Evolutionary conservation across 176 grass and related monocot species (phyloP).

Genomic region (Ensete ventricosum): DNA sequence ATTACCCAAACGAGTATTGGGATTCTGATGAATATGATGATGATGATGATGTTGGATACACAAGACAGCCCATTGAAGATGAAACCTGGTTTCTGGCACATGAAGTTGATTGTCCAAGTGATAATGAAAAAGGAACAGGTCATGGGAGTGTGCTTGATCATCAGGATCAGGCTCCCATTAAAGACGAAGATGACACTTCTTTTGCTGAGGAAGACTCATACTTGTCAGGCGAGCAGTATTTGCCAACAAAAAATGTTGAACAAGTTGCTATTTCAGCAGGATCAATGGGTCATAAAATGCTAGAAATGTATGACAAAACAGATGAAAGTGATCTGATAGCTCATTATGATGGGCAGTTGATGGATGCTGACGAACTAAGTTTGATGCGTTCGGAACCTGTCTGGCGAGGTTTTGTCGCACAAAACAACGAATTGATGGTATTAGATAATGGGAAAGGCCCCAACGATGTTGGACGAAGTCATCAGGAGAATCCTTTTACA

Average conservation of each 20-base stretch:
- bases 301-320: neutral
- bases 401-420: slow-evolving; percentile 94
- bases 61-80: slow-evolving; percentile 91
- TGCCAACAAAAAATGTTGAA: slow-evolving; percentile 39
- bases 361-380: slow-evolving; percentile 90
- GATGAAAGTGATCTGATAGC: slow-evolving; percentile 77
- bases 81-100: slow-evolving; percentile 97
- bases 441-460: slow-evolving; percentile 50
- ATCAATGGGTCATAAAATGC: slow-evolving; percentile 33
- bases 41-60: slow-evolving; percentile 95
- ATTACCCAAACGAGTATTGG: slow-evolving; percentile 97
- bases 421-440: slow-evolving; percentile 72
- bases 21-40: slow-evolving; percentile 96
- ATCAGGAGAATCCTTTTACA: neutral
- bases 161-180: slow-evolving; percentile 46
- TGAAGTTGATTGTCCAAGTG: slow-evolving; percentile 96
- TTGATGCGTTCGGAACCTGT: slow-evolving; percentile 94
- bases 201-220: slow-evolving; percentile 95
- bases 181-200: slow-evolving; percentile 75
- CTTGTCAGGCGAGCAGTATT: slow-evolving; percentile 79
- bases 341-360: slow-evolving; percentile 75
- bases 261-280: slow-evolving; percentile 34
- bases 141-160: slow-evolving; percentile 48
- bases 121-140: slow-evolving; percentile 80
- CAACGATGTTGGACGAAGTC: neutral